Conservation (phyloP, 1,139 yeast genomes). For the Pichia sp. region DNA sequence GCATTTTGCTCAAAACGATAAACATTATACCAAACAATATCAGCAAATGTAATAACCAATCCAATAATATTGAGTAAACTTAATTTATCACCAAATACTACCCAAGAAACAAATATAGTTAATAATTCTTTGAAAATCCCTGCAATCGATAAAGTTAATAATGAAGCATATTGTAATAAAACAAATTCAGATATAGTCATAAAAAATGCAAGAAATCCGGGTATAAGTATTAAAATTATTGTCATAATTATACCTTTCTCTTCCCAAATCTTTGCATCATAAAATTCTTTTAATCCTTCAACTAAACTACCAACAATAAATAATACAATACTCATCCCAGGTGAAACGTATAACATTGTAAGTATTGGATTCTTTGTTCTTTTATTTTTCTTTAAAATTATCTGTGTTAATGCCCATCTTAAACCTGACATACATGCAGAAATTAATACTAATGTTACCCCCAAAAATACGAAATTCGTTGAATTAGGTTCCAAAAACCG, state of each 20-base stretch:
- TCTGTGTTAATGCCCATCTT: conserved; percentile 91
- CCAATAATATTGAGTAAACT: conserved; percentile 69
- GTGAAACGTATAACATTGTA: conserved; percentile 83
- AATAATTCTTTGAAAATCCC: conserved; percentile 89
- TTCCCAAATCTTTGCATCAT: conserved; percentile 54
- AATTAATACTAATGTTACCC: conserved; percentile 63
- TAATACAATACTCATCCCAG: conserved; percentile 66
- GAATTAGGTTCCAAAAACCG: conserved; percentile 1
- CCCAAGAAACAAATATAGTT: conserved; percentile 64
- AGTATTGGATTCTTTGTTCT: conserved; percentile 67
- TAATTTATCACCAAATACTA: conserved; percentile 69
- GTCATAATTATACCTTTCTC: conserved; percentile 50
- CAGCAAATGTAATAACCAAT: conserved; percentile 61
- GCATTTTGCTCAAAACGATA: conserved; percentile 40
- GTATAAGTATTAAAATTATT: conserved; percentile 54
- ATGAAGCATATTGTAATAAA: conserved; percentile 73
- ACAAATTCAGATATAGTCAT: conserved; percentile 89
- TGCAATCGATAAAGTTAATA: conserved; percentile 78
- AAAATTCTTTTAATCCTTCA: conserved; percentile 58
- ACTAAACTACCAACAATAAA: conserved; percentile 51
- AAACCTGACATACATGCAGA: conserved; percentile 84
- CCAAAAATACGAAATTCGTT: conserved; percentile 32
- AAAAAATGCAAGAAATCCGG: conserved; percentile 81
- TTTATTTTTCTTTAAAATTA: conserved; percentile 56
- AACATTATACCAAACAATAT: conserved; percentile 75